A percentile compares a stretch with the other conserved stretches of the same genome.
Conservation (phyloP, 2,329 filamentous ascomycete genomes). For the Alternaria consortialis region DNA sequence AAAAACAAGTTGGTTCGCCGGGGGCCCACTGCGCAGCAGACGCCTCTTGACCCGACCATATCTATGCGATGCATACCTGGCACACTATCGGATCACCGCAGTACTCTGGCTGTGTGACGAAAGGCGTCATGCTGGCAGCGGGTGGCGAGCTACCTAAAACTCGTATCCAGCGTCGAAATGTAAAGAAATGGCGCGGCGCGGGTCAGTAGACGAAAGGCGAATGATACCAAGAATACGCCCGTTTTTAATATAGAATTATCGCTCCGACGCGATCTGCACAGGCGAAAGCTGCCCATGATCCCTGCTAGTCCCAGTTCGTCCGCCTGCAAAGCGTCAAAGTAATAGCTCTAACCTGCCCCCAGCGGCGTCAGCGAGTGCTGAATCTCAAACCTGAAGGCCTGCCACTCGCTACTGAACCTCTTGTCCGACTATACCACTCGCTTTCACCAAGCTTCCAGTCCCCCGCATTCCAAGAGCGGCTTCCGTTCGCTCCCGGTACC, state of each 20-base stretch:
- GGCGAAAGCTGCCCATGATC: slow-evolving; percentile 29
- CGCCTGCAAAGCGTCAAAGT: slow-evolving; percentile 29
- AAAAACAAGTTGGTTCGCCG: slow-evolving; percentile 29
- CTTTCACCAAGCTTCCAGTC: slow-evolving; percentile 9
- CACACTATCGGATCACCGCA: not conserved
- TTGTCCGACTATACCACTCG: slow-evolving; percentile 17
- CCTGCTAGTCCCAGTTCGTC: slow-evolving; percentile 36
- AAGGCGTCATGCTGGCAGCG: slow-evolving; percentile 24
- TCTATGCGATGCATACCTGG: not conserved
- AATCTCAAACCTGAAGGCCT: slow-evolving; percentile 24
- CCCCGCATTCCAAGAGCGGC: slow-evolving; percentile 2
- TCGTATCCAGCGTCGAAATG: not conserved
- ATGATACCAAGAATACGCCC: slow-evolving; percentile 16
- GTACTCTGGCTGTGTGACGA: not conserved
- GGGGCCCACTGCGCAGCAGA: slow-evolving; percentile 21
- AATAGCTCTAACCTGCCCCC: slow-evolving; percentile 23
- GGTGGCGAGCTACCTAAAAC: slow-evolving; percentile 2
- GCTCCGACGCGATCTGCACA: slow-evolving; percentile 28
- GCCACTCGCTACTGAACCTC: slow-evolving; percentile 28
- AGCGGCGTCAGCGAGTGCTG: slow-evolving; percentile 20
- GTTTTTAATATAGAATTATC: slow-evolving; percentile 35
- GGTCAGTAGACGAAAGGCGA: slow-evolving; percentile 18
- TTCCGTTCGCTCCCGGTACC: slow-evolving; percentile 24
- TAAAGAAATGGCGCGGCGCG: slow-evolving; percentile 15
- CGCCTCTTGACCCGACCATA: slow-evolving; percentile 14